These are phyloP conservation scores for Leccinum boreale DNA, from an alignment of 768 basidiomycete genomes.

Conservation along the genomic window DNA sequence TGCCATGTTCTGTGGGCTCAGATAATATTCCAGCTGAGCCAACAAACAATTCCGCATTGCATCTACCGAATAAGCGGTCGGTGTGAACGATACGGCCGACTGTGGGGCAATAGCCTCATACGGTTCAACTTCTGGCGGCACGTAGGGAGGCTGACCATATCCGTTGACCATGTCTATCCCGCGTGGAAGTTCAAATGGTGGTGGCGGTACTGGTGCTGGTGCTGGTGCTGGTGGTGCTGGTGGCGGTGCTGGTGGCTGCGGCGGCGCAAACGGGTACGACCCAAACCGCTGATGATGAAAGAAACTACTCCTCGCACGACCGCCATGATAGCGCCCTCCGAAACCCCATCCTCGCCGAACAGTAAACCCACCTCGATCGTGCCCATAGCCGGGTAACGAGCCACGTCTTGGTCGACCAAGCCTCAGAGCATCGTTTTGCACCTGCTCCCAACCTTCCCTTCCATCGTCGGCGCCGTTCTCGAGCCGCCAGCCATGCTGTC, in stretches of 20 bases:
- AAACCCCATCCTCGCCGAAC: constrained; percentile 36
- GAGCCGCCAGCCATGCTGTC: constrained; percentile 20
- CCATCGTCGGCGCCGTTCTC: constrained; percentile 27
- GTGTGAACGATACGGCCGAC: constrained; percentile 42
- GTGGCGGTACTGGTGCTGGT: neutral
- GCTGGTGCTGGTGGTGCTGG: neutral
- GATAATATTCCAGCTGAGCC: constrained; percentile 87
- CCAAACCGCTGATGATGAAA: constrained; percentile 32
- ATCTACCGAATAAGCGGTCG: constrained; percentile 57
- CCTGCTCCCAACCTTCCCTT: constrained; percentile 20
- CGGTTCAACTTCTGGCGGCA: constrained; percentile 30
- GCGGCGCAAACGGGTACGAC: constrained; percentile 32
- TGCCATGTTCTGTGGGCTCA: constrained; percentile 87
- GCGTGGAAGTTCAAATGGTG: constrained; percentile 33
- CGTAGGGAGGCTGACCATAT: constrained; percentile 31
- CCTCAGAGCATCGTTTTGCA: constrained; percentile 11
- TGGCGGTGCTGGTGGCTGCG: neutral
- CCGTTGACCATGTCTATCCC: constrained; percentile 22
- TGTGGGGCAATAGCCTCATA: constrained; percentile 21
- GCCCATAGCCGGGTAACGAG: constrained; percentile 31
- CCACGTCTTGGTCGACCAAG: constrained; percentile 33
- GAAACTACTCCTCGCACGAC: constrained; percentile 34
- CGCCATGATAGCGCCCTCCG: constrained; percentile 37
- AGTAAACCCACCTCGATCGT: constrained; percentile 31
- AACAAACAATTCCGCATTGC: constrained; percentile 65